Evolutionary conservation across 2,329 filamentous ascomycete species (phyloP), one percentile per base, ranked within the genome.

Genomic region (Dactylella cylindrospora): DNA sequence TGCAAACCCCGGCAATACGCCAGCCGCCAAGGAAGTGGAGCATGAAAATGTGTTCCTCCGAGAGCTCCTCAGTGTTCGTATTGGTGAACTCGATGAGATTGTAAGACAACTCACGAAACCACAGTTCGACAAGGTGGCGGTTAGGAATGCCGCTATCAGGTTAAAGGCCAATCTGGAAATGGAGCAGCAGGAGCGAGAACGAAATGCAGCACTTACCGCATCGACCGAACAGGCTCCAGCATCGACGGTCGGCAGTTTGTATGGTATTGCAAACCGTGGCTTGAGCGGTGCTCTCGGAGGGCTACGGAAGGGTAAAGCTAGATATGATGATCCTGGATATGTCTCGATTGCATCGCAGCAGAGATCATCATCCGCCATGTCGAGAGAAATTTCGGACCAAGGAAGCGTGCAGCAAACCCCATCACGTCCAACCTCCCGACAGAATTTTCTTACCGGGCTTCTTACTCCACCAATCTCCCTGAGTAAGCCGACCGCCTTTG

Each of bases 1-100:
- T 5, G 75, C 81, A 13, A 79, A 81, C 60, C 74, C 85, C 2
- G 89, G 95, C 68, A 84, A 84, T 6, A 86, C 95, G 32, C 85
- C 88, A 0, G 81, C 86, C 76, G 83, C 97, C 68, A 85, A 88
- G 67, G 94, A 96, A 74, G 86, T 87, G 29, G 90, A 97, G 66
- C 90, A 91, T 22, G 93, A 98, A 73, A 95, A 97, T 66, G 84
- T 79, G 67, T 98, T 93, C 91, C 78, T 98, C 22, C 88, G 93
- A 53, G 93, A 98, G 73, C 82, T 98, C 31, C 82, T 98, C 20
- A 87, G 86, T 25, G 90, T 97, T 15, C 84, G 93, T 52, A 84
- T 93, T 68, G 86, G 91, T 46, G 94, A 98, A 72, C 79, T 98
- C 3, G 86, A 91, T 67, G 93, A 98, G 71, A 88, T 98, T 62